Evolutionary conservation across 306 rosid species (phyloP).

Genomic region (Astragalus glycyphyllos): DNA sequence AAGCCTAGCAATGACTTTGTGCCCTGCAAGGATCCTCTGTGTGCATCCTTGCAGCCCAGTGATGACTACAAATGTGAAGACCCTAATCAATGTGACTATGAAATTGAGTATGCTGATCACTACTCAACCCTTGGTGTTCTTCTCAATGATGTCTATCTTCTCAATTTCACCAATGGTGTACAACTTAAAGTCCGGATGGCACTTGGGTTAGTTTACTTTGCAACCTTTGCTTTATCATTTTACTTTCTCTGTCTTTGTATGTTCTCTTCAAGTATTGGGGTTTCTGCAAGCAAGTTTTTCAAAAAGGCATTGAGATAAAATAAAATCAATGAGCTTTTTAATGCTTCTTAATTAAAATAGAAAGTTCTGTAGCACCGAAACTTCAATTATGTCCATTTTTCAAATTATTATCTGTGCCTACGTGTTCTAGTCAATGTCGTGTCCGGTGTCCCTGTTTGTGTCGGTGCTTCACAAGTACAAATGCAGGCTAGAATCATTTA

Average conservation of each 20-base stretch:
- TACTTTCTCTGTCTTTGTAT: not conserved
- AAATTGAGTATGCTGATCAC: constrained; percentile 83
- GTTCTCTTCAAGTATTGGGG: constrained; percentile 17
- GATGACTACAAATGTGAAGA: constrained; percentile 58
- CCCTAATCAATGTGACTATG: constrained; percentile 85
- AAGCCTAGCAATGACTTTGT: constrained; percentile 78
- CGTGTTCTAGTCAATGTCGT: too few relatives aligned
- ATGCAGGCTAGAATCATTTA: not conserved
- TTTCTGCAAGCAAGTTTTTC: constrained; percentile 7
- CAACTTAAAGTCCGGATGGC: constrained; percentile 69
- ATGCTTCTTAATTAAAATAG: not conserved
- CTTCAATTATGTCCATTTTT: too few relatives aligned
- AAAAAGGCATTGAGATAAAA: constrained; percentile 23
- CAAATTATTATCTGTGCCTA: too few relatives aligned
- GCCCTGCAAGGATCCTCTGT: constrained; percentile 70
- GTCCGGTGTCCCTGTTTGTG: not conserved
- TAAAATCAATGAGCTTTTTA: constrained; percentile 10
- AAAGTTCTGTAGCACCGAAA: too few relatives aligned
- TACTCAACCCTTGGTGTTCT: constrained; percentile 86
- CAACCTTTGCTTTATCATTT: constrained; percentile 25
- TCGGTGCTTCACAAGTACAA: not conserved
- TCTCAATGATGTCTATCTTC: constrained; percentile 65
- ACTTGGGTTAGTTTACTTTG: constrained; percentile 69
- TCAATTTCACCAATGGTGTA: constrained; percentile 70
- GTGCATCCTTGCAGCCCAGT: constrained; percentile 65